Conservation (phyloP, 1,284 basidiomycete species). For the Phlebopus sp. region DNA sequence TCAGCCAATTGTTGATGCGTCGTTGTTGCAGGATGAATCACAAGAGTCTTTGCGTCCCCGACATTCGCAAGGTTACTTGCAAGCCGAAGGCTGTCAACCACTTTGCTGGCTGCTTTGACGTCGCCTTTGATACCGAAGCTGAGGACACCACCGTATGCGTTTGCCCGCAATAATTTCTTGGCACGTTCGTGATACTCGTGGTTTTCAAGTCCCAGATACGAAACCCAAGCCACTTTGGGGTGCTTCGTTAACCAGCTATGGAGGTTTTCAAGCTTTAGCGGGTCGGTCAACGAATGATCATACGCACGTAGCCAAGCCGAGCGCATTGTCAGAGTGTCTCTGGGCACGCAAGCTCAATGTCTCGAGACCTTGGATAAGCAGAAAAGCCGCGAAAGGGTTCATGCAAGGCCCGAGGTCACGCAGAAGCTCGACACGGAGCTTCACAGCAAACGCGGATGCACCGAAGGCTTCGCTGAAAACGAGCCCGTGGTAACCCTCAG, state of each 20-base stretch:
- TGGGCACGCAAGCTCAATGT: constrained; percentile 80
- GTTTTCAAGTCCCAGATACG: constrained; percentile 70
- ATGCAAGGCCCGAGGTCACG: constrained; percentile 76
- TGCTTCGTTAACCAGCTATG: constrained; percentile 66
- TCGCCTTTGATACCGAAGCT: constrained; percentile 81
- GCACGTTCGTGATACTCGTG: constrained; percentile 68
- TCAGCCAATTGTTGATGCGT: constrained; percentile 78
- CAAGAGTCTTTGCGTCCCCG: constrained; percentile 78
- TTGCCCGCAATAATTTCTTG: constrained; percentile 54
- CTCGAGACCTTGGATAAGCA: constrained; percentile 84
- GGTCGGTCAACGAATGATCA: not conserved
- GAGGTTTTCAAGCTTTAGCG: constrained; percentile 16
- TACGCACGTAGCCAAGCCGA: constrained; percentile 64
- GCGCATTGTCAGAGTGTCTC: constrained; percentile 74
- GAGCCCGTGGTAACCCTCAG: constrained; percentile 83
- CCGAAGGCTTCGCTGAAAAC: constrained; percentile 77
- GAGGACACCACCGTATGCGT: constrained; percentile 74
- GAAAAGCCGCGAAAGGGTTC: constrained; percentile 83
- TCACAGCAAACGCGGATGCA: constrained; percentile 67
- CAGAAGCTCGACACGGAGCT: constrained; percentile 71
- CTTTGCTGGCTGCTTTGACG: constrained; percentile 53
- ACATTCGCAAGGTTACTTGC: constrained; percentile 80
- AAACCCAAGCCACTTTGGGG: constrained; percentile 76
- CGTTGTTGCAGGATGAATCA: constrained; percentile 81
- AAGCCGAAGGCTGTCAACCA: constrained; percentile 75